These are phyloP conservation scores for Mediolabrus comicus DNA, from an alignment of 108 stramenopile genomes.

Conservation along the genomic window DNA sequence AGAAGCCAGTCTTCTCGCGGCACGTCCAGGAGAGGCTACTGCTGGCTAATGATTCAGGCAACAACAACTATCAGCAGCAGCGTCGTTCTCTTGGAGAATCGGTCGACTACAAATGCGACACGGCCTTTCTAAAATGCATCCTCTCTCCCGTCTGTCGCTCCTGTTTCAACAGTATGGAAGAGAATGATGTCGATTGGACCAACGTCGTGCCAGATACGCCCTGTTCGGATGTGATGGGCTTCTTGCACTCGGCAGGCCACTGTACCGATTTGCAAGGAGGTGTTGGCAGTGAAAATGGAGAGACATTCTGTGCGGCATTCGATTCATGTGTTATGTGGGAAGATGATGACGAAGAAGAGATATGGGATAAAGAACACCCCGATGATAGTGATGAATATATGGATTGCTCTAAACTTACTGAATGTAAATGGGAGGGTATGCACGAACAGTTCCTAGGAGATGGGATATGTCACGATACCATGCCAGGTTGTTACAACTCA, in stretches of 20 bases:
- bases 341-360: constrained; percentile 15
- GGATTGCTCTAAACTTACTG: constrained; percentile 68
- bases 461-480: constrained; percentile 81
- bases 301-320: constrained; percentile 75
- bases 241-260: constrained; percentile 38
- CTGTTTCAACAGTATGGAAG: constrained; percentile 69
- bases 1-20: neutral
- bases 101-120: constrained; percentile 52
- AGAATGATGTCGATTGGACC: constrained; percentile 76
- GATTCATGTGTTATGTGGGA: constrained; percentile 75
- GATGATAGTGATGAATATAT: constrained; percentile 32
- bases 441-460: constrained; percentile 77
- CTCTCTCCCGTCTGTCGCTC: constrained; percentile 52
- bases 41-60: neutral
- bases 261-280: constrained; percentile 48
- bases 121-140: constrained; percentile 65
- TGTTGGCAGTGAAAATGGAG: constrained; percentile 26
- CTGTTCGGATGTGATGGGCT: constrained; percentile 60
- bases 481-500: constrained; percentile 90
- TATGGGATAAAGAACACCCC: constrained; percentile 26
- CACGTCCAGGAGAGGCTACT: neutral
- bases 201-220: constrained; percentile 70
- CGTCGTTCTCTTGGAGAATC: neutral
- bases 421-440: constrained; percentile 83
- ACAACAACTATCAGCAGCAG: neutral